A percentile compares a stretch with the other conserved stretches of the same genome.
Evolutionary conservation across 2,329 filamentous ascomycete genomes (phyloP).

Genomic region (Chlorencoelia australis): DNA sequence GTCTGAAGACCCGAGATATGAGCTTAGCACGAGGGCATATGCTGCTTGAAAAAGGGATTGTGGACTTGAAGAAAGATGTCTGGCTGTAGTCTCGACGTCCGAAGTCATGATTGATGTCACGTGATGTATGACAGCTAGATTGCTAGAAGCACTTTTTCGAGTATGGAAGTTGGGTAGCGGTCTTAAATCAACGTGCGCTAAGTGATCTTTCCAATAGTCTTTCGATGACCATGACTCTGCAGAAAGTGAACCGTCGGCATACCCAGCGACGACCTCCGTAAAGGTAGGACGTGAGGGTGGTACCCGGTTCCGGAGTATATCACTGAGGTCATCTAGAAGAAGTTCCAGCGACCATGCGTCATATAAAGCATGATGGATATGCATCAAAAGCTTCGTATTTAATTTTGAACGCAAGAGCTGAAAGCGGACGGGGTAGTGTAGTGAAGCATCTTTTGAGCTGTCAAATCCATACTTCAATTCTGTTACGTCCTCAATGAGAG

Average conservation of each 20-base stretch:
- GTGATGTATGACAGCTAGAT: conserved; percentile 23
- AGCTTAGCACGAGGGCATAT: conserved; percentile 53
- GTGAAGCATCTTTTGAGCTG: conserved; percentile 29
- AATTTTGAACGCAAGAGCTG: conserved; percentile 35
- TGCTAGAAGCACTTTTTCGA: conserved; percentile 18
- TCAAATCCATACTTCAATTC: conserved; percentile 31
- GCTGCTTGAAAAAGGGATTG: conserved; percentile 71
- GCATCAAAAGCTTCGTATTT: conserved; percentile 25
- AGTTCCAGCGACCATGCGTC: conserved; percentile 90
- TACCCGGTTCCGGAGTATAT: conserved; percentile 25
- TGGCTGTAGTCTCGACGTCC: conserved; percentile 18
- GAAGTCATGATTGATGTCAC: conserved; percentile 25
- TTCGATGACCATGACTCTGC: conserved; percentile 33
- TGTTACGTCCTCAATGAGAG: conserved; percentile 30
- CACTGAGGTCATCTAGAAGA: conserved; percentile 55
- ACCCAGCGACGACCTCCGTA: conserved; percentile 43
- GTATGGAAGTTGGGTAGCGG: conserved; percentile 50
- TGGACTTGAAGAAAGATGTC: conserved; percentile 33
- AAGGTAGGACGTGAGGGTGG: conserved; percentile 45
- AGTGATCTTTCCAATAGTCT: conserved; percentile 60
- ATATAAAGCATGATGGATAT: conserved; percentile 76
- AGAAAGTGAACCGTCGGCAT: conserved; percentile 25
- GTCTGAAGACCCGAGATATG: conserved; percentile 55
- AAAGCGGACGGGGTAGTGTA: conserved; percentile 47
- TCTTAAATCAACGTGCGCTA: conserved; percentile 45